These are phyloP conservation scores for Panellus pusillus DNA, from an alignment of 768 basidiomycete species.

Conservation along the genomic window DNA sequence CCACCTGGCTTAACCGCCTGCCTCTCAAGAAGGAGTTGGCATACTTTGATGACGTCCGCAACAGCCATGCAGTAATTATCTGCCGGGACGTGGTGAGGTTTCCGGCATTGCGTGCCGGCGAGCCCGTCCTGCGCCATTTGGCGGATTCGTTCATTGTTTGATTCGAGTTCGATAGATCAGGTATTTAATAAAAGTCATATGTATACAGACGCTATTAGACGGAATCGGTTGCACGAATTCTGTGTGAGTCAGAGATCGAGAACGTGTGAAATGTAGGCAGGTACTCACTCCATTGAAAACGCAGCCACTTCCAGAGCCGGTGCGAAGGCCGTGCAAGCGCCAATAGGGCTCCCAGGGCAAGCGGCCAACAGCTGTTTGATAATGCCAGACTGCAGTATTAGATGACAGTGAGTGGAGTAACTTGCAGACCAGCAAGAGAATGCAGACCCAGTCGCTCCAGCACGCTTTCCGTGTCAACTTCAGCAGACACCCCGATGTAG, in stretches of 20 bases:
- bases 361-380: not conserved
- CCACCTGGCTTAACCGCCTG: constrained; percentile 61
- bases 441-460: constrained; percentile 6
- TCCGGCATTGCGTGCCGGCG: constrained; percentile 56
- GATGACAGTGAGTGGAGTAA: not conserved
- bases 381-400: not conserved
- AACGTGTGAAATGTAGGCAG: not conserved
- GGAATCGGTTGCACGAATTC: too few species aligned
- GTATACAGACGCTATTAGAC: too few species aligned
- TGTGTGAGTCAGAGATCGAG: too few species aligned
- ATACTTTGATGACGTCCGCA: constrained; percentile 58
- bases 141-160: constrained; percentile 5
- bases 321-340: not conserved
- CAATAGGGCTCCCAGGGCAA: not conserved
- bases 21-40: constrained; percentile 72
- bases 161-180: not conserved
- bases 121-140: constrained; percentile 49
- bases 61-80: constrained; percentile 73
- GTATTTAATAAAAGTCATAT: not conserved
- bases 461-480: constrained; percentile 5
- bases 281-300: constrained; percentile 1
- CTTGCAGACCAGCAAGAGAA: not conserved
- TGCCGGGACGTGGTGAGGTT: constrained; percentile 66
- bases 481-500: constrained; percentile 1
- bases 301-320: not conserved